Base-by-base conservation (phyloP, 495 filamentous ascomycete genomes). In the Penicillium cataractarum region DNA sequence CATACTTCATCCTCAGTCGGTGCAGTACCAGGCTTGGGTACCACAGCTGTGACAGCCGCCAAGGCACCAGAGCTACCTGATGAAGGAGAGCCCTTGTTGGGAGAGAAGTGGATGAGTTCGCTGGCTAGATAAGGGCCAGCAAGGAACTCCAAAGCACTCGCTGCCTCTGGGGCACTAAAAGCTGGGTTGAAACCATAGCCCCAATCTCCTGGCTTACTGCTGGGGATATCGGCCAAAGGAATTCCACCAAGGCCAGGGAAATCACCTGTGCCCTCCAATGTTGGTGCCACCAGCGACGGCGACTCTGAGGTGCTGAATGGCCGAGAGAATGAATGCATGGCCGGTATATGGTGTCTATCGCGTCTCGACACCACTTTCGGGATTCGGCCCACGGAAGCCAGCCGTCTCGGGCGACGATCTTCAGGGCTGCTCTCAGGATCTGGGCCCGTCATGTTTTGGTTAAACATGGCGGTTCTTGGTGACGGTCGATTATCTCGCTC, bases 351-450 rank as follows among this genome's bases (percentile, higher is more conserved):
- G 37, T 88, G 84, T 49, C 88, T 84, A 58, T 89, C 89, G 37
- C 85, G 80, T 44, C 80, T 82, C 42, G 89, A 93, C 37, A 94
- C 85, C 12, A 97, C 92, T 65, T 88, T 88, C 22, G 94, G 94
- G 62, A 98, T 98, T 10, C 94, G 89, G 13, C 93, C 94, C 57
- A 98, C 87, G 67, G 92, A 93, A 39, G 88, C 86, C 29, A 97
- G 78, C 49, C 86, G 78, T 62, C 74, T 78, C 48, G 70, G 73
- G 0, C 68, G 78, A 31, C 69, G 57, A 57, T 60, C 67, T 22
- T 76, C 64, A 2, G 72, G 66, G 39, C 57, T 67, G 6, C 35
- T 52, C n/a, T 76, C 60, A 6, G 60, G 52, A 1, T 65, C 68
- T 17, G 61, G 24, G 6, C 42, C 27, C 39, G 65, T 54, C 1